Conservation (phyloP, 139 green algal genomes). For the Diplosphaera chodatii region DNA sequence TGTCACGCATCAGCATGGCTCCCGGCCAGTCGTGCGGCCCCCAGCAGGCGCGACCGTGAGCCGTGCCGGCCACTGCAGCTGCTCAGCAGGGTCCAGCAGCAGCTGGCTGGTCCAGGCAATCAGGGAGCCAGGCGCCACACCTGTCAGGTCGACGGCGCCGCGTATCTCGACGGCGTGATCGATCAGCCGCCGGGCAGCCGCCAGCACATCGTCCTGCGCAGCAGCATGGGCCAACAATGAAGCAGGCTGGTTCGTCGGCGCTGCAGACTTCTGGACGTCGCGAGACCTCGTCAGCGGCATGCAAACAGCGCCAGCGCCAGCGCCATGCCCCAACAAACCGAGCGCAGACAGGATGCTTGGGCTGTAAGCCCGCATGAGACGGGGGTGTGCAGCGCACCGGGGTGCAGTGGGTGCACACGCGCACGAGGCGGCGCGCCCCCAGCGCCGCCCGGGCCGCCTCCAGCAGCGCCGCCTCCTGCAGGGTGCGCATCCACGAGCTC, state of each 20-base stretch:
- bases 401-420: conserved; percentile 44
- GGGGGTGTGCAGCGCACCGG: background rate
- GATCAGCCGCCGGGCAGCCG: conserved; percentile 63
- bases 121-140: background rate
- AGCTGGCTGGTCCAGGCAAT: no score
- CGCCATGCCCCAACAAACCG: no score
- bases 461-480: conserved; percentile 39
- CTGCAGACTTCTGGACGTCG: background rate
- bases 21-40: no score
- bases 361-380: background rate
- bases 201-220: conserved; percentile 40
- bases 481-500: no score
- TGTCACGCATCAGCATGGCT: no score
- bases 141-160: conserved; percentile 60
- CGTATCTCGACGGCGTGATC: conserved; percentile 64
- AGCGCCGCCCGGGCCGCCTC: conserved; percentile 35
- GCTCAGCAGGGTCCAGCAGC: no score
- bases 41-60: no score
- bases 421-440: conserved; percentile 48
- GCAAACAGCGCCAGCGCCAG: no score
- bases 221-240: background rate
- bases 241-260: no score
- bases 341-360: conserved; percentile 10
- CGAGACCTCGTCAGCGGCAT: no score
- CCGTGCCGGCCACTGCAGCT: no score